Conservation (phyloP, 2,329 filamentous ascomycete species). For the Cytospora mali region DNA sequence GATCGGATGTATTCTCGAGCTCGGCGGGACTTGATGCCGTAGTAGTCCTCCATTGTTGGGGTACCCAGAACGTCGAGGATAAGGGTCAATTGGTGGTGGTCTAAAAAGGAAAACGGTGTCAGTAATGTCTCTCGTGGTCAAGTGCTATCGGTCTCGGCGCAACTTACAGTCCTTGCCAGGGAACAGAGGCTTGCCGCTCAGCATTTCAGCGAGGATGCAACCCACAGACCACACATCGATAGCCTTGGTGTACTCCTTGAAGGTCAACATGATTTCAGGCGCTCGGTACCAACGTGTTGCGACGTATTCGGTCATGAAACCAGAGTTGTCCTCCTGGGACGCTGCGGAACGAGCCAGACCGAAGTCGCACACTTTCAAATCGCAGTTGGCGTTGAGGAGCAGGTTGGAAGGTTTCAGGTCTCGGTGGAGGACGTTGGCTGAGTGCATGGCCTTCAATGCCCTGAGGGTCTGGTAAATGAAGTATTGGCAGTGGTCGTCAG, state of each 20-base stretch:
- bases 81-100: constrained; percentile 96
- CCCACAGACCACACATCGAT: constrained; percentile 99
- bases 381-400: constrained; percentile 96
- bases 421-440: constrained; percentile 94
- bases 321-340: constrained; percentile 98
- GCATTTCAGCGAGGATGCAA: constrained; percentile 97
- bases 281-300: constrained; percentile 99
- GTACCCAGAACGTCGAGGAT: constrained; percentile 97
- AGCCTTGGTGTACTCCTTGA: constrained; percentile 99
- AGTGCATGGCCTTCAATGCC: constrained; percentile 98
- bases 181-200: constrained; percentile 97
- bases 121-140: constrained; percentile 4
- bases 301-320: constrained; percentile 99
- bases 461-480: constrained; percentile 99
- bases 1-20: constrained; percentile 98
- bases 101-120: constrained; percentile 46
- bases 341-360: constrained; percentile 93
- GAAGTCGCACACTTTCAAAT: constrained; percentile 98
- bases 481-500: constrained; percentile 99
- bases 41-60: constrained; percentile 99
- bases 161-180: constrained; percentile 94
- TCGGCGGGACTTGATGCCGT: constrained; percentile 97
- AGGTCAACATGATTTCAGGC: constrained; percentile 99
- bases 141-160: neutral
- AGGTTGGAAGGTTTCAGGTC: constrained; percentile 98